These are phyloP conservation scores for Canavalia ensiformis DNA, from an alignment of 306 rosid species.

Conservation along the genomic window DNA sequence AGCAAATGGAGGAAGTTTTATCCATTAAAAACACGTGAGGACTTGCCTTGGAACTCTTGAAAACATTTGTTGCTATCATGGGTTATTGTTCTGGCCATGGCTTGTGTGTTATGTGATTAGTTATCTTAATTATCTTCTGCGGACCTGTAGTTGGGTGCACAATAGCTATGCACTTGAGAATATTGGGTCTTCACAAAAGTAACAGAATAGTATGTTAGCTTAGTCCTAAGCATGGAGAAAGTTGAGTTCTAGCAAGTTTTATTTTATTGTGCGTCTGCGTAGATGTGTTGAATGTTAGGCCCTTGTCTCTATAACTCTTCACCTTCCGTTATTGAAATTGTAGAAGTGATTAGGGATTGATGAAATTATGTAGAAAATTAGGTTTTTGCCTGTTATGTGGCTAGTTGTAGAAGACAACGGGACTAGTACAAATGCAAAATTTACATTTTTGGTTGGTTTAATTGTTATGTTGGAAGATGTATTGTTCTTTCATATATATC, in stretches of 20 bases:
- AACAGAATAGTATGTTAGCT: background rate
- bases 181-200: background rate
- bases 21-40: slow-evolving; percentile 87
- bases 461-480: slow-evolving; percentile 8
- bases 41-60: background rate
- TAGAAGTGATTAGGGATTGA: background rate
- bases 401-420: background rate
- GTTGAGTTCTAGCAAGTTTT: background rate
- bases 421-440: background rate
- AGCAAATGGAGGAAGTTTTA: slow-evolving; percentile 87
- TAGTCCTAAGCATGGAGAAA: background rate
- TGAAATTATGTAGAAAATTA: slow-evolving; percentile 4
- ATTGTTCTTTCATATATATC: background rate
- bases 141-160: slow-evolving; percentile 2
- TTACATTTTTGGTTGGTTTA: slow-evolving; percentile 8
- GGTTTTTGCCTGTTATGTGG: background rate
- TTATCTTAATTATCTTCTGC: slow-evolving; percentile 3
- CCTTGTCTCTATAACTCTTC: background rate
- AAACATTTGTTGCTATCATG: background rate
- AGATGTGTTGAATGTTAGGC: background rate
- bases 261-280: background rate
- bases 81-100: background rate
- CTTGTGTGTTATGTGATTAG: slow-evolving; percentile 11
- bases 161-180: background rate
- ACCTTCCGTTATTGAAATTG: slow-evolving; percentile 15